These are phyloP conservation scores for Chrysoporthe cubensis DNA, from an alignment of 2,329 filamentous ascomycete genomes.

Conservation along the genomic window DNA sequence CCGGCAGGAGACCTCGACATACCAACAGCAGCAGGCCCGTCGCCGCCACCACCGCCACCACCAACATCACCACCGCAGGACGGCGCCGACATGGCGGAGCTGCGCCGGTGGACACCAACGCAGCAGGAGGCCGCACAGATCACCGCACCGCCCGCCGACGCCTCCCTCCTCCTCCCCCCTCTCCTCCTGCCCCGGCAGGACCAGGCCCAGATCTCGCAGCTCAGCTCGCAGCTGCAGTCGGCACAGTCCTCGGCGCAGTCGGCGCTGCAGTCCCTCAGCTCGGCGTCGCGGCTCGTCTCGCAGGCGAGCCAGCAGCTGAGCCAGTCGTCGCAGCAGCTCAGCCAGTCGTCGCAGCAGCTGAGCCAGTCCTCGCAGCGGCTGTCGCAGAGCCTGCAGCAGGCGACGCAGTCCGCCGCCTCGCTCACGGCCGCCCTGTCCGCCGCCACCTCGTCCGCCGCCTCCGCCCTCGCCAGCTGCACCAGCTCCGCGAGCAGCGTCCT, in stretches of 20 bases:
- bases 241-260: constrained; percentile 37
- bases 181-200: constrained; percentile 31
- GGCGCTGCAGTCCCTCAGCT: constrained; percentile 36
- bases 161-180: constrained; percentile 10
- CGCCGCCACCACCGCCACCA: not conserved
- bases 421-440: constrained; percentile 35
- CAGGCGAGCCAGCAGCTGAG: constrained; percentile 41
- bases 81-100: not conserved
- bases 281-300: constrained; percentile 36
- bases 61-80: not conserved
- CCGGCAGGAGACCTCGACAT: not conserved
- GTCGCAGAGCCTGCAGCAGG: constrained; percentile 33
- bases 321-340: constrained; percentile 35
- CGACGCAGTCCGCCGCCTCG: constrained; percentile 33
- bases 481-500: constrained; percentile 37
- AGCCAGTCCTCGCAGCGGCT: constrained; percentile 36
- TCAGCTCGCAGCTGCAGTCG: constrained; percentile 30
- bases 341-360: constrained; percentile 39
- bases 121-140: constrained; percentile 29
- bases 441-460: constrained; percentile 34
- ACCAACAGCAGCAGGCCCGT: not conserved
- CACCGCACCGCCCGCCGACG: constrained; percentile 33
- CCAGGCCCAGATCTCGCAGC: constrained; percentile 33
- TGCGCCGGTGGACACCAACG: constrained; percentile 16
- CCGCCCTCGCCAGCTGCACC: constrained; percentile 36